Percentiles rank a stretch among this genome's conserved stretches.
phyloP scores from a whole-genome alignment of 306 rosid species.

The Heteromeles arbutifolia region DNA sequence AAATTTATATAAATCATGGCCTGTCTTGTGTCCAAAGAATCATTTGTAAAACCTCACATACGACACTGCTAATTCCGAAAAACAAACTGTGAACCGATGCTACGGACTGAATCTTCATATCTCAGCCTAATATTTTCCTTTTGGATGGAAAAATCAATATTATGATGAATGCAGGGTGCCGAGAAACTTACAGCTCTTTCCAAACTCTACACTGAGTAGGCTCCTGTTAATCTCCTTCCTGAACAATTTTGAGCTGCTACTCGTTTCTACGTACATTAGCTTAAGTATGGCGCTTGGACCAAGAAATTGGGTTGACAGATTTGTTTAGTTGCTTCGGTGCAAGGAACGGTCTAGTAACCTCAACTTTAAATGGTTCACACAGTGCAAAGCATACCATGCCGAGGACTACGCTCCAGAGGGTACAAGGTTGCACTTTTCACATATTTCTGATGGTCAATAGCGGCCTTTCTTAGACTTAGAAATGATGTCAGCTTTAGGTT shows the following conservation, averaged over 20 bases:
- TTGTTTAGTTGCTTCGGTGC: background rate
- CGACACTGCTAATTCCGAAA: background rate
- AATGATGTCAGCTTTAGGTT: constrained; percentile 33
- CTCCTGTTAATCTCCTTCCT: background rate
- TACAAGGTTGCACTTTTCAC: constrained; percentile 71
- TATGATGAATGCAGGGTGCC: background rate
- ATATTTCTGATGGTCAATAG: constrained; percentile 51
- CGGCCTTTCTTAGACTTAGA: constrained; percentile 51
- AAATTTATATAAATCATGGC: background rate
- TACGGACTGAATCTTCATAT: background rate
- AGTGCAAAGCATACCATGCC: constrained; percentile 73
- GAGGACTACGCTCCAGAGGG: constrained; percentile 71
- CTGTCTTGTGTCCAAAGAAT: background rate
- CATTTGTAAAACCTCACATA: background rate
- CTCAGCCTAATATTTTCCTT: background rate
- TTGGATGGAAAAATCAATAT: background rate
- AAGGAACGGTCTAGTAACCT: background rate
- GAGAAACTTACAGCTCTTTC: constrained; percentile 11
- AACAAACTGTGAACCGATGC: background rate
- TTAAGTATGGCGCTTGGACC: background rate
- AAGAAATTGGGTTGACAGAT: background rate
- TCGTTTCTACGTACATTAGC: background rate
- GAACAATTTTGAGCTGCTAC: constrained; percentile 1
- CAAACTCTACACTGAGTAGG: constrained; percentile 1
- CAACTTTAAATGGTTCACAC: constrained; percentile 37